Evolutionary conservation across 257 asterid species (phyloP), one percentile per base, ranked within the genome.

Genomic region (Misopates orontium): DNA sequence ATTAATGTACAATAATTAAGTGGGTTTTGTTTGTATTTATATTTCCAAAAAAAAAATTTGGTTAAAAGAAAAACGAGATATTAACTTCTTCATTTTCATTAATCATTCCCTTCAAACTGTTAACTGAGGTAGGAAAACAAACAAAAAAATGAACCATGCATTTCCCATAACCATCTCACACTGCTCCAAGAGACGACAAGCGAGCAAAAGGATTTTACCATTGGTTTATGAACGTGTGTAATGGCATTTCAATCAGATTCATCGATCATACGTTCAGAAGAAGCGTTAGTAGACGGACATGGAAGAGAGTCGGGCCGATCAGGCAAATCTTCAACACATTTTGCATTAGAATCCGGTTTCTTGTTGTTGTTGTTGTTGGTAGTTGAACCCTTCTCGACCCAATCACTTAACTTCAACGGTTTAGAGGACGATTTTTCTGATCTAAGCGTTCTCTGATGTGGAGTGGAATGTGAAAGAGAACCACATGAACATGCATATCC

Each of bases 401-500:
- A 70, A 55, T 79, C 79, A 4, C 69, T 73, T 56, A 80, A 16
- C 72, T 64, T 79, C 0, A 71, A 42, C 25, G 84, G 28, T 66
- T 69, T 77, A 53, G 87, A 32, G 14, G 75, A 67, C 31, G 83
- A 56, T 21, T 39, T 20, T 6, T 79, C 88, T 4, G 77, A 53
- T 22, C 55, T 13, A 9, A 75, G 78, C 42, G 45, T 57, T 23
- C 64, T 70, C 62, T 72, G 81, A 24, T 80, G 75, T 20, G 71
- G 69, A 23, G 64, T n/a, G 13, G 62, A 24, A 31, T 77, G 65
- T 12, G 73, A 32, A 47, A 68, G 67, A 19, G 80, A 62, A 7
- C 76, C 20, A 75, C 82, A 78, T 10, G 69, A 77, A 42, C 80
- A 82, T 1, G 79, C 21, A 60, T 79, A 81, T 40, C 83, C 87